phyloP scores from a whole-genome alignment of 192 early-diverging fungal genomes.

The Coemansia sp. region DNA sequence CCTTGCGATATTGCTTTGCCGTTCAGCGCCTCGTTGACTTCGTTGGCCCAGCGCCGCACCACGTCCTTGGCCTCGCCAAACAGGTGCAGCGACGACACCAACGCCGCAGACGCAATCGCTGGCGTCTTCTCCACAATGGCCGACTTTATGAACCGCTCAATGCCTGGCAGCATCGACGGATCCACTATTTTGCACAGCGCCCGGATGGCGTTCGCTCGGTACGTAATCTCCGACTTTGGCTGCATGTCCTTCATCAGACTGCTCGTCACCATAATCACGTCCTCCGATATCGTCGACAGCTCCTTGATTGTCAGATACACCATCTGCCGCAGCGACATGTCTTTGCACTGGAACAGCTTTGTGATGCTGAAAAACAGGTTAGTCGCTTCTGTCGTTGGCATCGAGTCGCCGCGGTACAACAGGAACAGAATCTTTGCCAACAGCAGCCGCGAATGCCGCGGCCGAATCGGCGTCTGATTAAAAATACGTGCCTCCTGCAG shows the following conservation, averaged over 20 bases:
- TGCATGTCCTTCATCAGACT: conserved; percentile 97
- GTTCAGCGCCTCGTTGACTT: conserved; percentile 92
- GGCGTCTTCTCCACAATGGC: conserved; percentile 95
- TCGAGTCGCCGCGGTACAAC: conserved; percentile 83
- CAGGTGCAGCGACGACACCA: conserved; percentile 88
- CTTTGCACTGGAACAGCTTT: conserved; percentile 94
- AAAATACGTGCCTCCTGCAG: conserved; percentile 96
- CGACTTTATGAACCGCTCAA: conserved; percentile 95
- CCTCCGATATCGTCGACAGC: conserved; percentile 85
- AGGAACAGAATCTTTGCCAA: conserved; percentile 94
- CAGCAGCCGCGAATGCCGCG: conserved; percentile 87
- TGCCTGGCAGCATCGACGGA: conserved; percentile 90
- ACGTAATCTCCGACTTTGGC: conserved; percentile 85
- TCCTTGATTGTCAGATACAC: conserved; percentile 98
- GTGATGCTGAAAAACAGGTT: conserved; percentile 97
- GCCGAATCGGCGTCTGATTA: conserved; percentile 94
- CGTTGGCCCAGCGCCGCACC: conserved; percentile 94
- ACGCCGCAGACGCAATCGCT: conserved; percentile 81
- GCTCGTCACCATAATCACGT: conserved; percentile 97
- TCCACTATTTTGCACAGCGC: conserved; percentile 95
- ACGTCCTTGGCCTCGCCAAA: conserved; percentile 84
- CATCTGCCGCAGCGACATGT: conserved; percentile 94
- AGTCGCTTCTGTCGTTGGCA: conserved; percentile 93
- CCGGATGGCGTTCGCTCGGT: conserved; percentile 93
- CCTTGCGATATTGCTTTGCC: conserved; percentile 65